A percentile compares a stretch with the other conserved stretches of the same genome.
These are phyloP conservation scores for Phytophthora melonis DNA, from an alignment of 352 stramenopile genomes.

Conservation along the genomic window DNA sequence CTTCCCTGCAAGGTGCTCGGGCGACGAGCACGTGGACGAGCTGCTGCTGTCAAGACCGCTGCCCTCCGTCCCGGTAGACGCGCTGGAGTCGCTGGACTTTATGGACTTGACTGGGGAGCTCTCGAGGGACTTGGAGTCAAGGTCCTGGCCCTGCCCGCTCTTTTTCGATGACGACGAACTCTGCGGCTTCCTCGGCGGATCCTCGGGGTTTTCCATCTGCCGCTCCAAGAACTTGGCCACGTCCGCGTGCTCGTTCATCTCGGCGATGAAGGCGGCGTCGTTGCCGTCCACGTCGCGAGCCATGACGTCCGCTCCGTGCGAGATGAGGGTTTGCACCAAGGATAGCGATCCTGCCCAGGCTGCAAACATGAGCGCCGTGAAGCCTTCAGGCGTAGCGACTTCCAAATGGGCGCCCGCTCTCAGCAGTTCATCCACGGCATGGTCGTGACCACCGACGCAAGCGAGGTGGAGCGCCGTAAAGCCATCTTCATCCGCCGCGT, in stretches of 20 bases:
- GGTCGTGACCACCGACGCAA: slow-evolving; percentile 58
- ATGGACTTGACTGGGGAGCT: slow-evolving; percentile 32
- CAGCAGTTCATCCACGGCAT: slow-evolving; percentile 54
- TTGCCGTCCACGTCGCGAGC: slow-evolving; percentile 62
- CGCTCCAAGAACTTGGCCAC: slow-evolving; percentile 55
- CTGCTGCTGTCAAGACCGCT: slow-evolving; percentile 29
- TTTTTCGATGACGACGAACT: slow-evolving; percentile 37
- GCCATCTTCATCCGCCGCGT: slow-evolving; percentile 58
- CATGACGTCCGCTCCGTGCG: slow-evolving; percentile 44
- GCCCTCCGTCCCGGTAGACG: slow-evolving; percentile 29
- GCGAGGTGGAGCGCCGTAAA: slow-evolving; percentile 73
- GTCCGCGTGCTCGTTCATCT: slow-evolving; percentile 56
- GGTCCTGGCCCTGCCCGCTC: slow-evolving; percentile 27
- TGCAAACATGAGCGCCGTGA: slow-evolving; percentile 67
- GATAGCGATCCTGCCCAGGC: slow-evolving; percentile 53
- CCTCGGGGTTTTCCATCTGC: slow-evolving; percentile 34
- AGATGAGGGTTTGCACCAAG: slow-evolving; percentile 49
- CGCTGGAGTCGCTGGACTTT: slow-evolving; percentile 35
- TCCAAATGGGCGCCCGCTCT: slow-evolving; percentile 52
- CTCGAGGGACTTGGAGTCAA: slow-evolving; percentile 27
- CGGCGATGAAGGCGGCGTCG: slow-evolving; percentile 57
- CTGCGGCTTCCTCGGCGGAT: slow-evolving; percentile 20
- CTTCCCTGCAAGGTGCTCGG: slow-evolving; percentile 36
- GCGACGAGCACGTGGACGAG: slow-evolving; percentile 42
- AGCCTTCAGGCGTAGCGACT: slow-evolving; percentile 57